A percentile compares a stretch with the other conserved stretches of the same genome.
phyloP scores from a whole-genome alignment of 768 basidiomycete species.

The Leccinum uliginosum region DNA sequence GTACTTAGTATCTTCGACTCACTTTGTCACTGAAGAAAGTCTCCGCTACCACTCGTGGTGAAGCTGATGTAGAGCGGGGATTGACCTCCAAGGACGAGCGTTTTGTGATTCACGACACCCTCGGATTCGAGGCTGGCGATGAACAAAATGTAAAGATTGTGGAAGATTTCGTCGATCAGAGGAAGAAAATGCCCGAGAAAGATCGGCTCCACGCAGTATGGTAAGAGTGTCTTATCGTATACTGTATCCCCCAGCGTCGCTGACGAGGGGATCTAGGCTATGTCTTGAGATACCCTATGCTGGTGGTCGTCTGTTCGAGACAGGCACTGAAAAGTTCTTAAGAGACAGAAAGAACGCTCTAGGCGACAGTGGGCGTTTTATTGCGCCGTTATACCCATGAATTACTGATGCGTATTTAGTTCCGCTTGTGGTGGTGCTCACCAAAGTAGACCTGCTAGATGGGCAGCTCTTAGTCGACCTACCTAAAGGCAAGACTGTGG shows the following conservation, averaged over 20 bases:
- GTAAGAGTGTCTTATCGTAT: background rate
- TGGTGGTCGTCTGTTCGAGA: conserved; percentile 13
- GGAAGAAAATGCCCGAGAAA: background rate
- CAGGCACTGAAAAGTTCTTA: conserved; percentile 11
- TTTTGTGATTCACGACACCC: conserved; percentile 18
- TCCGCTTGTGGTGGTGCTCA: conserved; percentile 14
- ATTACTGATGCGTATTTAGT: background rate
- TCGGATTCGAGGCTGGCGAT: conserved; percentile 15
- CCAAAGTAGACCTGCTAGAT: conserved; percentile 12
- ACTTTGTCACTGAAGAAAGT: background rate
- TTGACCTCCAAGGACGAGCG: conserved; percentile 8
- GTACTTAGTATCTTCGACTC: background rate
- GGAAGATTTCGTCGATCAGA: background rate
- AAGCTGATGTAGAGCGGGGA: conserved; percentile 5
- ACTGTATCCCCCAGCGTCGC: background rate
- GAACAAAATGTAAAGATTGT: conserved; percentile 6
- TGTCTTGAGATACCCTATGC: conserved; percentile 13
- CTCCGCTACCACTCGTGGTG: conserved; percentile 6
- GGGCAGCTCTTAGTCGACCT: conserved; percentile 1
- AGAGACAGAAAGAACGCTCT: background rate
- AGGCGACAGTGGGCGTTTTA: conserved; percentile 3
- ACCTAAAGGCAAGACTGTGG: background rate
- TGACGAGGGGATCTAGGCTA: conserved; percentile 8
- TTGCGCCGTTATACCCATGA: background rate
- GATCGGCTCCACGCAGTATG: conserved; percentile 15